Base-by-base conservation (phyloP, 805 yeast genomes). In the Myxozyma melibiosi region DNA sequence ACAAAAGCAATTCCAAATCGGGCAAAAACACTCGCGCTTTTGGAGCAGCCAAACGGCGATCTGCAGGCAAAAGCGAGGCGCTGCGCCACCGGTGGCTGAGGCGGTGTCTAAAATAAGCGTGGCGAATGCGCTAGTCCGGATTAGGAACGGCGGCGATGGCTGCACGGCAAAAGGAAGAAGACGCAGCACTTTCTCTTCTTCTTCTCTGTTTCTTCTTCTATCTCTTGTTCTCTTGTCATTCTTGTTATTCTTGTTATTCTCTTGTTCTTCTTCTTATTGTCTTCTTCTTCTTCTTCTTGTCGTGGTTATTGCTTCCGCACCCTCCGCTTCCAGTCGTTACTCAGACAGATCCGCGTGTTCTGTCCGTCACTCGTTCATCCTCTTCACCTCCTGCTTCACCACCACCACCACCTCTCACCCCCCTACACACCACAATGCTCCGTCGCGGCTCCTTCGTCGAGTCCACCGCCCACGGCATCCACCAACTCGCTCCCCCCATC, bases 401-500 rank as follows among this genome's bases (percentile, higher is more conserved):
- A 2, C 7, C 38, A 16, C 8, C 34, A 6, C 18, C 41, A 5
- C 13, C 24, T 9, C 9, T 31, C 25, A 27, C 3, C 20, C 5
- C 31, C 3, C n/a, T 18, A 20, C 3, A 14, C 14, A 1, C 3
- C 45, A 25, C n/a, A 6, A 38, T 47, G 43, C 43, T 37, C 25
- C 57, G 57, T 22, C 39, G 57, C 16, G 27, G 33, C 4, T 55
- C 55, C 34, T 14, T 54, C 46, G 54, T 42, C 49, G 48, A 43
- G 60, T 43, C 45, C 41, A 42, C 58, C 66, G 47, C 58, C 62
- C 40, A 71, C 28, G 76, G 73, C 22, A 68, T 71, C 41, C 66
- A 70, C 43, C 69, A 68, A 49, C 69, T 73, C 49, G 78, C 77
- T 4, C 76, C 78, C 30, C 78, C 78, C 1, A 67, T 74, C 50